Conservation (phyloP, 2,329 filamentous ascomycete genomes). For the Trichocomaceae sp. region DNA sequence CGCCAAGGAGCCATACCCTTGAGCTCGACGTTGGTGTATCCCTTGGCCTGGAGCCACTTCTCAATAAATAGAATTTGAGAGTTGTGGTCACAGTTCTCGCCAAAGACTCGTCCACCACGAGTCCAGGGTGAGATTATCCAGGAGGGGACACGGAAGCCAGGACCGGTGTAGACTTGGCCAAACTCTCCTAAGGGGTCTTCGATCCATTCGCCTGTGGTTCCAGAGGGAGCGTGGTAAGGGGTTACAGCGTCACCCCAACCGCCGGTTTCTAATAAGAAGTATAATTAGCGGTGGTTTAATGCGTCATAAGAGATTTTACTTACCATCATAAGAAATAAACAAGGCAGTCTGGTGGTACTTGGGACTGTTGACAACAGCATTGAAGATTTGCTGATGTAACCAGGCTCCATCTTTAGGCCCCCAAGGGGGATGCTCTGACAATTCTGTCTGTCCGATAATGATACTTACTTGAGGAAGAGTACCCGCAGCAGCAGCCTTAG, state of each 20-base stretch:
- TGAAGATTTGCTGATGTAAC: conserved; percentile 47
- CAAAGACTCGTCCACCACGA: conserved; percentile 47
- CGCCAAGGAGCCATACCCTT: conserved; percentile 42
- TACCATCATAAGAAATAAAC: conserved; percentile 37
- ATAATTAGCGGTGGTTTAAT: no score
- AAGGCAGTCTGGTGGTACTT: conserved; percentile 45
- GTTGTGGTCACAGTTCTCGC: conserved; percentile 47
- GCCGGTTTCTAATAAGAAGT: conserved; percentile 39
- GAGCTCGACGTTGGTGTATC: conserved; percentile 32
- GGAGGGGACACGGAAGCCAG: conserved; percentile 47
- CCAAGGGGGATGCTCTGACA: conserved; percentile 50
- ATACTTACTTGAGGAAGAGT: conserved; percentile 47
- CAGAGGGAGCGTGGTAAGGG: conserved; percentile 44
- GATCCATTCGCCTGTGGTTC: conserved; percentile 49
- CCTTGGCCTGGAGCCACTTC: conserved; percentile 42
- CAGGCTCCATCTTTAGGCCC: conserved; percentile 49
- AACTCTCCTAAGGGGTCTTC: conserved; percentile 37
- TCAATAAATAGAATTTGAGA: conserved; percentile 51
- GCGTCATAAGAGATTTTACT: neutral
- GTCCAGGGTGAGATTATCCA: conserved; percentile 53
- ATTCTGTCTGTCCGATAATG: conserved; percentile 44
- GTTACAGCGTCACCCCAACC: conserved; percentile 51
- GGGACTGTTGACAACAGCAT: conserved; percentile 45
- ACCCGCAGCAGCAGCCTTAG: conserved; percentile 41
- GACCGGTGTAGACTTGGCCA: conserved; percentile 39